Percentiles rank a stretch among this genome's conserved stretches.
These are phyloP conservation scores for Juglanconis oblonga DNA, from an alignment of 2,329 filamentous ascomycete species.

Conservation along the genomic window DNA sequence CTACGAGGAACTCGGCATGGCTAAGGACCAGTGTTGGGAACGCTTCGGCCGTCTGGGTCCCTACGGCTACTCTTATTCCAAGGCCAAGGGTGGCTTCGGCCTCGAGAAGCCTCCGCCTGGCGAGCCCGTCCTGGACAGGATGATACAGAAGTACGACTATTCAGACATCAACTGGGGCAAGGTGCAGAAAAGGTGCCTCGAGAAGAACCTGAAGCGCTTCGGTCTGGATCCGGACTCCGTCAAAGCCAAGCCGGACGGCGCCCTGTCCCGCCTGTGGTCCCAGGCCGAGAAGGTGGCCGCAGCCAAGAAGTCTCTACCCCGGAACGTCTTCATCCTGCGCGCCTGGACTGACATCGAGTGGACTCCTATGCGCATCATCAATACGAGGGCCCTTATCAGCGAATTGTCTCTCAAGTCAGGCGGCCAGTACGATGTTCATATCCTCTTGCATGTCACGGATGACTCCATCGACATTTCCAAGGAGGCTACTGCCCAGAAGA, in stretches of 20 bases:
- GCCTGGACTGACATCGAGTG: constrained; percentile 75
- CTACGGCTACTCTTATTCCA: constrained; percentile 63
- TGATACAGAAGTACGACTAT: constrained; percentile 52
- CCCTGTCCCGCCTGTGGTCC: constrained; percentile 12
- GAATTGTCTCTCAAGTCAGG: constrained; percentile 75
- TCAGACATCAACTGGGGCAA: constrained; percentile 66
- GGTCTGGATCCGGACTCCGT: constrained; percentile 29
- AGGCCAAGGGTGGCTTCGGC: constrained; percentile 58
- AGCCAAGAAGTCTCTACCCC: constrained; percentile 26
- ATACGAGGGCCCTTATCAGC: constrained; percentile 73
- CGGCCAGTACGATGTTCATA: constrained; percentile 76
- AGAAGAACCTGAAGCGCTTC: constrained; percentile 65
- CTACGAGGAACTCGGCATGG: constrained; percentile 57
- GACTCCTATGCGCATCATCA: constrained; percentile 74
- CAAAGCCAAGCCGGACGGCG: constrained; percentile 8
- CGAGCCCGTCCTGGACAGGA: constrained; percentile 50
- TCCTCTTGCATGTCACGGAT: constrained; percentile 73
- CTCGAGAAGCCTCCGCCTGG: constrained; percentile 60
- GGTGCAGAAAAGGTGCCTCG: constrained; percentile 64
- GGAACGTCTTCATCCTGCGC: constrained; percentile 73
- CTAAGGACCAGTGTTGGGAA: constrained; percentile 64
- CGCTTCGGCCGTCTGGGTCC: constrained; percentile 66
- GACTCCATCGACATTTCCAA: constrained; percentile 57
- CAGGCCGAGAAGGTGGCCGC: constrained; percentile 15
- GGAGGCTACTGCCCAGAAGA: constrained; percentile 56